Evolutionary conservation across 371 early-diverging fungal species (phyloP).

Genomic region (Mucor saturninus): DNA sequence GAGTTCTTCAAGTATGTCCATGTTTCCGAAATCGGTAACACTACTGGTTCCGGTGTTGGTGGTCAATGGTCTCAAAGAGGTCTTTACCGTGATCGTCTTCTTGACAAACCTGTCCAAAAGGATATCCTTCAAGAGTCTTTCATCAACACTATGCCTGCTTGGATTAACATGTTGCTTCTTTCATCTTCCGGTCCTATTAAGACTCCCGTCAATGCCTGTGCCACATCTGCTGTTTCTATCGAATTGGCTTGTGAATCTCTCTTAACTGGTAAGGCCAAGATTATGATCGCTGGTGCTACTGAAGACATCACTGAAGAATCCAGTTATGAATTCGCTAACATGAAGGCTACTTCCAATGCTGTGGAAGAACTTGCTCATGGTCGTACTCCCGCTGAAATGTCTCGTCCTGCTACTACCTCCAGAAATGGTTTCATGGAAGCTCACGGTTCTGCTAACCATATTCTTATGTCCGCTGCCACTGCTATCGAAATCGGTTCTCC

Average conservation of each 20-base stretch:
- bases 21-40: constrained; percentile 93
- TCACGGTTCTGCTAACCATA: constrained; percentile 91
- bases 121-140: constrained; percentile 96
- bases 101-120: constrained; percentile 90
- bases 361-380: constrained; percentile 87
- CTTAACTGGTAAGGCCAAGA: constrained; percentile 90
- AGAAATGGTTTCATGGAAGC: constrained; percentile 96
- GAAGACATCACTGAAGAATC: constrained; percentile 96
- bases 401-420: constrained; percentile 91
- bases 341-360: constrained; percentile 94
- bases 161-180: constrained; percentile 95
- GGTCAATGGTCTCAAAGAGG: constrained; percentile 82
- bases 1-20: constrained; percentile 97
- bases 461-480: constrained; percentile 89
- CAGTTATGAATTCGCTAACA: constrained; percentile 95
- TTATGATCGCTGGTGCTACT: constrained; percentile 93
- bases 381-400: constrained; percentile 90
- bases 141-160: constrained; percentile 96
- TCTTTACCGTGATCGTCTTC: constrained; percentile 77
- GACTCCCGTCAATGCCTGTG: constrained; percentile 95
- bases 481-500: constrained; percentile 96
- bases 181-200: constrained; percentile 97
- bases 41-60: constrained; percentile 88
- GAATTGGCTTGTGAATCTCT: constrained; percentile 94
- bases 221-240: constrained; percentile 91